Evolutionary conservation across 1,139 yeast genomes (phyloP).

Genomic region (Suhomyces bokatorum): DNA sequence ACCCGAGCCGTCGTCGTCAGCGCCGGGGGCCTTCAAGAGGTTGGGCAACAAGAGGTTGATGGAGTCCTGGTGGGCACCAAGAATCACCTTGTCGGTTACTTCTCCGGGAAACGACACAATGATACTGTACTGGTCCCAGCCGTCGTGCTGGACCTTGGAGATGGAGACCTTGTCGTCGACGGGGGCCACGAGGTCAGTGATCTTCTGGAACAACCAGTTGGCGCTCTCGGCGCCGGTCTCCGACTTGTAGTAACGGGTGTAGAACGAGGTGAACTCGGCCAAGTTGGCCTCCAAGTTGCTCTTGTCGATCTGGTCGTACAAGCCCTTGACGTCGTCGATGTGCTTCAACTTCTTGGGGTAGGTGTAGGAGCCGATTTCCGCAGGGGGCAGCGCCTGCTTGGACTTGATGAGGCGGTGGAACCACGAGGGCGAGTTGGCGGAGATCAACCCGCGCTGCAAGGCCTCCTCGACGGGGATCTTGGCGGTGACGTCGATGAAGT

Average conservation of each 20-base stretch:
- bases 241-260: conserved; percentile 79
- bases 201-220: conserved; percentile 60
- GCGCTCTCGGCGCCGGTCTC: conserved; percentile 71
- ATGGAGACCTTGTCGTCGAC: conserved; percentile 33
- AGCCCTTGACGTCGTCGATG: conserved; percentile 37
- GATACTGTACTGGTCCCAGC: conserved; percentile 48
- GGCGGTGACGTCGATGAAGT: conserved; percentile 72
- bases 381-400: conserved; percentile 33
- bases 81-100: conserved; percentile 51
- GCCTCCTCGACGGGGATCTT: conserved; percentile 40
- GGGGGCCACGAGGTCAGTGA: conserved; percentile 45
- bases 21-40: conserved; percentile 82
- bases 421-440: conserved; percentile 9
- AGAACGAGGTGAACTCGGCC: conserved; percentile 66
- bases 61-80: conserved; percentile 92
- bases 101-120: conserved; percentile 44
- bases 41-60: conserved; percentile 74
- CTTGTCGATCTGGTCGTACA: conserved; percentile 45
- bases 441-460: conserved; percentile 30
- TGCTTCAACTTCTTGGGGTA: conserved; percentile 56
- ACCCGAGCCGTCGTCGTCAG: conserved; percentile 94
- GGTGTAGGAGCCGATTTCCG: conserved; percentile 41
- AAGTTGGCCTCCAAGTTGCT: conserved; percentile 53
- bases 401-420: conserved; percentile 25
- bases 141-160: conserved; percentile 34